Percentiles rank a stretch among this genome's conserved stretches.
These are phyloP conservation scores for Candida nanaspora DNA, from an alignment of 805 yeast species.

Conservation along the genomic window DNA sequence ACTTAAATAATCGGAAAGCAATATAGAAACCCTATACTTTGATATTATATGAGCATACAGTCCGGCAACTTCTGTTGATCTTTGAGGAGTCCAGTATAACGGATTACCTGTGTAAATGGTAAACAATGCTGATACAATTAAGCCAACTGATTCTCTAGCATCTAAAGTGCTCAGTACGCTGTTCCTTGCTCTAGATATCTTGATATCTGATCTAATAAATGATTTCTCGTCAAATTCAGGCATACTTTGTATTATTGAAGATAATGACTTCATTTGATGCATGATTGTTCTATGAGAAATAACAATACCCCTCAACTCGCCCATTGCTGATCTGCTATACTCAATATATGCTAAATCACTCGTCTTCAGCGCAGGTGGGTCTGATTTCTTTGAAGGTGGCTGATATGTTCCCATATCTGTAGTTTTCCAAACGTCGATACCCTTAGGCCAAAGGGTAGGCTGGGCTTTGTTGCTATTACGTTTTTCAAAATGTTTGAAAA, in stretches of 20 bases:
- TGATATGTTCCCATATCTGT: constrained; percentile 76
- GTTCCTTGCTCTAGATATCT: constrained; percentile 39
- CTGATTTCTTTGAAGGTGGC: constrained; percentile 46
- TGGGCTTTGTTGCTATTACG: constrained; percentile 28
- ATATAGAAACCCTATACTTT: constrained; percentile 58
- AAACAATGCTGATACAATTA: constrained; percentile 73
- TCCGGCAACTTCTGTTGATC: constrained; percentile 73
- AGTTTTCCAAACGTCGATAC: constrained; percentile 73
- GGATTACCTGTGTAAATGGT: constrained; percentile 82
- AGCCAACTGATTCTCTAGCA: constrained; percentile 75
- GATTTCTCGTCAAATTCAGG: constrained; percentile 34
- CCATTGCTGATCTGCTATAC: constrained; percentile 82
- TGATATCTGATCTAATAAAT: constrained; percentile 46
- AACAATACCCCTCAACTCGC: constrained; percentile 89
- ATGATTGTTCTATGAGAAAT: constrained; percentile 81
- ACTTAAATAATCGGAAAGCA: constrained; percentile 82
- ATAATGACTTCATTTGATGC: constrained; percentile 78
- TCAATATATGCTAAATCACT: constrained; percentile 92
- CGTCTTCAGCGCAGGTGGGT: constrained; percentile 58
- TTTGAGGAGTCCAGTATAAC: constrained; percentile 71
- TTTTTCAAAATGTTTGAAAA: constrained; percentile 67
- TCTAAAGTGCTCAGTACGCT: constrained; percentile 61
- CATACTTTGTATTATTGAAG: constrained; percentile 58
- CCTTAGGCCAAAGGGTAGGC: constrained; percentile 53
- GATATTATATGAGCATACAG: constrained; percentile 77